These are phyloP conservation scores for Fusarium scirpi DNA, from an alignment of 2,329 filamentous ascomycete genomes.

Conservation along the genomic window DNA sequence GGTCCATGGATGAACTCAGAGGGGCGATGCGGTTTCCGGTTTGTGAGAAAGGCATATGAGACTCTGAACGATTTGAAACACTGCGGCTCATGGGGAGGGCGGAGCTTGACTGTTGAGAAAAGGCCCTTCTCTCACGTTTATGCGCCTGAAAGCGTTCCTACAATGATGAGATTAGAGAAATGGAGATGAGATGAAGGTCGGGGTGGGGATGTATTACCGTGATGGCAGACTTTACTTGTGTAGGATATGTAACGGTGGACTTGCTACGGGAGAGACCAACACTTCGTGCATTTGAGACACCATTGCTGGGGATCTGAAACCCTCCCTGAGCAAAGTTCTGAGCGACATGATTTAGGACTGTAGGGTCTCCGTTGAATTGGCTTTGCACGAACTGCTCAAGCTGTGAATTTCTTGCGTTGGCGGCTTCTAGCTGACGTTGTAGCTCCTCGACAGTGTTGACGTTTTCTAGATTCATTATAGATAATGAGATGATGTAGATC, in stretches of 20 bases:
- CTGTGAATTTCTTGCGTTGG: conserved; percentile 38
- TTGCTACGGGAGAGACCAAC: conserved; percentile 46
- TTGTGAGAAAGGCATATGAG: conserved; percentile 55
- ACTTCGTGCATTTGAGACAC: conserved; percentile 36
- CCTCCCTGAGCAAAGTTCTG: conserved; percentile 31
- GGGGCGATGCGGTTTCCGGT: conserved; percentile 51
- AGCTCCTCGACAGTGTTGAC: conserved; percentile 43
- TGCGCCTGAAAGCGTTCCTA: conserved; percentile 38
- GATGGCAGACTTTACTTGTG: conserved; percentile 40
- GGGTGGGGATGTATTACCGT: conserved; percentile 37
- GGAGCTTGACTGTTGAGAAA: conserved; percentile 48
- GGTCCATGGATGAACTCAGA: conserved; percentile 46
- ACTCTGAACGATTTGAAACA: conserved; percentile 57
- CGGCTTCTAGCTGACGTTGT: conserved; percentile 44
- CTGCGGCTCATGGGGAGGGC: conserved; percentile 60
- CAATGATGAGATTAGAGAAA: conserved; percentile 25
- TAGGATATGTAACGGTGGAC: conserved; percentile 47
- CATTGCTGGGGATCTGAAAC: conserved; percentile 39
- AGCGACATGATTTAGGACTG: conserved; percentile 35
- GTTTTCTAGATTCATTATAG: conserved; percentile 44
- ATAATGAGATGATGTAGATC: conserved; percentile 5
- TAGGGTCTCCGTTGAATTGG: conserved; percentile 35
- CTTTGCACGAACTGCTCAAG: conserved; percentile 43
- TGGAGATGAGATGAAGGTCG: neutral
- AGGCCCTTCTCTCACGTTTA: conserved; percentile 42